Evolutionary conservation across 495 filamentous ascomycete species (phyloP), one percentile per base, ranked within the genome.

Genomic region (Trichoderma asperelloides): DNA sequence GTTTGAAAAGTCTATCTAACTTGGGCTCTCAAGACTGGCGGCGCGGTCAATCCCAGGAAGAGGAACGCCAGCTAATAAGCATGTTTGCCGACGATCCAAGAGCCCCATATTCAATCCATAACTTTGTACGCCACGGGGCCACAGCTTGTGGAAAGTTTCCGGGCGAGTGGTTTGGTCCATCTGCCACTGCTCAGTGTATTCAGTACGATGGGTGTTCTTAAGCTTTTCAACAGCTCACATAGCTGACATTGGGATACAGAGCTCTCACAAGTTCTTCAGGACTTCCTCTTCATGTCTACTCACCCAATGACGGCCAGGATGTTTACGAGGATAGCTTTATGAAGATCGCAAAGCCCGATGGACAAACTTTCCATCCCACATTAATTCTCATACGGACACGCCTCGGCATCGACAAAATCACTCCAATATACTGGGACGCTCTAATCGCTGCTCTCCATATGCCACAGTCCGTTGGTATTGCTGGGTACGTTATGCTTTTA

Each of bases 101-200:
- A 66, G 92, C 95, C 2, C 92, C 91, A 3, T 97, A 96, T 73
- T 98, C 95, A 9, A 94, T 99, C 72, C 96, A 99, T 71, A 89
- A 86, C 68, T 98, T 98, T 71, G 96, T 98, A 33, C 81, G 88
- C 63, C 89, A 96, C 71, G 96, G 96, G 3, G 92, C 94, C 21
- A 81, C 85, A 40, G 90, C 89, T 15, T 98, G 95, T 74, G 93
- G 92, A 8, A 98, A 97, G 74, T 89, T 93, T 75, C 94, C 96
- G 0, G 96, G 96, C 28, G 91, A 97, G 77, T 99, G 96, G 96
- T 99, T 99, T 81, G 96, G 96, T 12, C 96, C 96, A n/a, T 96
- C 92, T 18, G 95, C 96, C 7, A 96, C 96, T 2, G 92, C 96
- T n/a, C 86, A 88, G 67, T 97, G 96, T 75, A 96, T 99, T 65